These are phyloP conservation scores for Cladosporium austrohemisphaericum DNA, from an alignment of 2,329 filamentous ascomycete genomes.

Conservation along the genomic window DNA sequence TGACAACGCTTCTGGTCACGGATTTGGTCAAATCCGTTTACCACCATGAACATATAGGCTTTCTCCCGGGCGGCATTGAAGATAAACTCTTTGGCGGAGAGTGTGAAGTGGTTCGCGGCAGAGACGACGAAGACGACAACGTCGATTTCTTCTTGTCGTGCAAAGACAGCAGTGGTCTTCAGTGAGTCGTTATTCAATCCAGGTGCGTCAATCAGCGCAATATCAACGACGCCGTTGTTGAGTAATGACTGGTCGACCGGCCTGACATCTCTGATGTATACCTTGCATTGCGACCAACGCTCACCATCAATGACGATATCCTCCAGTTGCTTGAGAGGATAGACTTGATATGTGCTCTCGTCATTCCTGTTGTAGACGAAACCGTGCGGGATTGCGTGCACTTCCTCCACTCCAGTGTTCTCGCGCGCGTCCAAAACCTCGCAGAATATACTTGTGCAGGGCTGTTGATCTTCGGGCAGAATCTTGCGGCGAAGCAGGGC, in stretches of 20 bases:
- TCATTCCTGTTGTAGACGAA: constrained; percentile 79
- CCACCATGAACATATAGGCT: constrained; percentile 97
- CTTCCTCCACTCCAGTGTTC: constrained; percentile 87
- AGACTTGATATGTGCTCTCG: constrained; percentile 91
- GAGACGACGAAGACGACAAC: constrained; percentile 98
- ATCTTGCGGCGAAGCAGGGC: constrained; percentile 90
- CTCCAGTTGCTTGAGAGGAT: constrained; percentile 71
- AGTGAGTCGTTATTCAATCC: constrained; percentile 94
- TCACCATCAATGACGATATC: constrained; percentile 85
- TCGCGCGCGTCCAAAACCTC: constrained; percentile 91
- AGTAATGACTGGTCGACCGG: constrained; percentile 88
- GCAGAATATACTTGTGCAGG: constrained; percentile 97
- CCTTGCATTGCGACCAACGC: constrained; percentile 89
- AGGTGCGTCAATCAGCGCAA: constrained; percentile 93
- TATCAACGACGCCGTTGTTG: constrained; percentile 97
- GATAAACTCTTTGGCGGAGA: constrained; percentile 97
- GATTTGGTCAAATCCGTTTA: constrained; percentile 95
- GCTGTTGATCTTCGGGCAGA: constrained; percentile 93
- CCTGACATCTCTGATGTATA: constrained; percentile 88
- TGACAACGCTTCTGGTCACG: constrained; percentile 86
- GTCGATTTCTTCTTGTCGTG: constrained; percentile 95
- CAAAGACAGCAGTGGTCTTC: constrained; percentile 96
- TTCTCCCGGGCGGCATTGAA: constrained; percentile 94
- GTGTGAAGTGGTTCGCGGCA: constrained; percentile 94
- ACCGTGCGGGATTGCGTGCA: constrained; percentile 88